phyloP scores from a whole-genome alignment of 805 yeast genomes.

The Zygoascus bituminiphila region DNA sequence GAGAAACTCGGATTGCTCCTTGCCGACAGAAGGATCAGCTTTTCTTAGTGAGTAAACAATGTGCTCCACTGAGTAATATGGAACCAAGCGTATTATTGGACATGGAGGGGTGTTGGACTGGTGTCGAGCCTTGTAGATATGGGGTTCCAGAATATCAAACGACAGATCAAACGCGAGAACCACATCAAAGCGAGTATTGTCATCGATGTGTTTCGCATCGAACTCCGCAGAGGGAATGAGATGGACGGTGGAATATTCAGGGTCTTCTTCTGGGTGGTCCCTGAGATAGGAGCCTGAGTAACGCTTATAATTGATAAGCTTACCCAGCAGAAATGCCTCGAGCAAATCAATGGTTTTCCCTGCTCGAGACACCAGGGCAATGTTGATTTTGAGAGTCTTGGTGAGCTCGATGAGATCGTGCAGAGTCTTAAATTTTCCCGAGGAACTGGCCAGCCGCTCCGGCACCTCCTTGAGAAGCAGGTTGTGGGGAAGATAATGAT shows the following conservation, averaged over 20 bases:
- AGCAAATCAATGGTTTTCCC: slow-evolving; percentile 66
- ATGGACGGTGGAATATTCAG: slow-evolving; percentile 31
- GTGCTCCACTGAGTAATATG: slow-evolving; percentile 80
- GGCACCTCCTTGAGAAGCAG: slow-evolving; percentile 66
- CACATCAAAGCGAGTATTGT: slow-evolving; percentile 38
- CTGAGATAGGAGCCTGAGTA: slow-evolving; percentile 58
- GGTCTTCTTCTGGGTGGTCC: slow-evolving; percentile 31
- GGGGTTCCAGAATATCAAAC: slow-evolving; percentile 36
- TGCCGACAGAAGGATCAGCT: slow-evolving; percentile 13
- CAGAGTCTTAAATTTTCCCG: slow-evolving; percentile 75
- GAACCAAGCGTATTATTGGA: slow-evolving; percentile 60
- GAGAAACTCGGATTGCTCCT: slow-evolving; percentile 36
- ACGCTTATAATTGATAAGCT: slow-evolving; percentile 54
- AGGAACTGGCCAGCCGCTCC: slow-evolving; percentile 58
- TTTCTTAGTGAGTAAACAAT: slow-evolving; percentile 34
- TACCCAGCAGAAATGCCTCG: slow-evolving; percentile 73
- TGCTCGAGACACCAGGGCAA: slow-evolving; percentile 64
- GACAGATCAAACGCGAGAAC: slow-evolving; percentile 58
- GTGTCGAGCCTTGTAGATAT: slow-evolving; percentile 28
- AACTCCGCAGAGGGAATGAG: slow-evolving; percentile 36
- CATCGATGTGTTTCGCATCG: slow-evolving; percentile 15
- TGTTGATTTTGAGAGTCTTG: slow-evolving; percentile 36
- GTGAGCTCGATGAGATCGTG: slow-evolving; percentile 54
- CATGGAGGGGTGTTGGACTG: slow-evolving; percentile 27
- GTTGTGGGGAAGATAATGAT: slow-evolving; percentile 78